Evolutionary conservation across 2,329 filamentous ascomycete species (phyloP), one percentile per base, ranked within the genome.

Genomic region (Sporothrix luriei): DNA sequence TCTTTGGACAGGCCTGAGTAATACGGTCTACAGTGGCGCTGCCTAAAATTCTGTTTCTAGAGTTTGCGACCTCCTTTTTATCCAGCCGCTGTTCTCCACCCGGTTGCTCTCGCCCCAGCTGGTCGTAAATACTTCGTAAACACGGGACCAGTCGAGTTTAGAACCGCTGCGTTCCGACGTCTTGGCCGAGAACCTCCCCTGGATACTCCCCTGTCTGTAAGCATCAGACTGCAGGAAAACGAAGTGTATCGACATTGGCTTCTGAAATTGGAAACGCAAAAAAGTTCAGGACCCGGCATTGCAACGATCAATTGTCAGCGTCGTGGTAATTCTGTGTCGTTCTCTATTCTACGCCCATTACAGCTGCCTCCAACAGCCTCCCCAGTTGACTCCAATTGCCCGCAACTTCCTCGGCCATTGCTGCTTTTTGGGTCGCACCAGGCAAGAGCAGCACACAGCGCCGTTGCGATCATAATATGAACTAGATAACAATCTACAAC

Each of bases 71-170:
- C 2, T 48, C 52, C 16, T 62, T 62, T 66, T 55, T 70, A 24
- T 62, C 64, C 46, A 14, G n/a, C n/a, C n/a, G n/a, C 68, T 16
- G 21, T 21, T 26, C 64, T 64, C 69, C 65, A 66, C 54, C 14
- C 26, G 13, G 65, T 57, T 66, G 51, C 46, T 62, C 29, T 51
- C 62, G 65, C 57, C 26, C 57, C 65, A 55, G 65, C 46, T 59
- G 24, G 55, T 70, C 69, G 69, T 68, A 71, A 71, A 68, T 71
- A 68, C 69, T 71, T 71, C 70, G 70, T 71, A 71, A 71, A 69
- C 70, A 69, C 70, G 70, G 66, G 13, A 48, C 29, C 19, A 10
- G n/a, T n/a, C 54, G 29, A 61, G 46, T 29, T n/a, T 24, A 11
- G 38, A 49, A 65, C 26, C 62, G 46, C 62, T 51, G n/a, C 62